Base-by-base conservation (phyloP, 345 rosid genomes). In the Melastoma malabathricum region DNA sequence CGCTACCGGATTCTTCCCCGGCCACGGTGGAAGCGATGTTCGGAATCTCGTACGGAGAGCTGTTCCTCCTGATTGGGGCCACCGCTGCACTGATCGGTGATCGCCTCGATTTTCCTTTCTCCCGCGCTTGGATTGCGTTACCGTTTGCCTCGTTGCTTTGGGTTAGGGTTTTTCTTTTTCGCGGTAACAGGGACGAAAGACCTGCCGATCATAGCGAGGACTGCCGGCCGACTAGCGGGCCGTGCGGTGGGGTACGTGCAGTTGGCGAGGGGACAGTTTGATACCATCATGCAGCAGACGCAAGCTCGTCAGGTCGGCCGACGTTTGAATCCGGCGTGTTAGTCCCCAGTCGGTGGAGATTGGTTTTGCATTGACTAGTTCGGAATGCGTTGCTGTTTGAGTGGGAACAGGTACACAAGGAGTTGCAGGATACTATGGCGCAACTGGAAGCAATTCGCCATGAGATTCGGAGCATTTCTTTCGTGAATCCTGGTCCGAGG, bases 251-350 rank as follows among this genome's bases (percentile, higher is more conserved):
- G 92, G 1, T 88, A 82, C 43, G 89, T 88, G 27, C 94, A 82
- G 48, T 48, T 84, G 67, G 92, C 92, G 51, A 94, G 97, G 66
- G 82, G 90, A n/a, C 97, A 88, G 41, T 75, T 88, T 12, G 88
- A 84, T 19, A 70, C 64, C 61, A 77, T 78, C 47, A 75, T 84
- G 97, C 84, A 86, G 58, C 92, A 86, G 66, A 69, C 98, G 65
- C 92, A 90, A 68, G 86, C 83, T 70, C 89, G 75, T 15, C 89
- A 90, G 96, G 98, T 89, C 13, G 34, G 6, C 1, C 13, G 18
- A 19, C 10, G 3, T 5, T 19, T 18, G 0, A 13, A 14, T 23
- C 15, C 25, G 20, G 54, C 29, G 18, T 22, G 18, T 19, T 10
- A 14, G 17, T 54, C n/a, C 23, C 19, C n/a, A 3, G 27, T 39